Percentiles rank a stretch among this genome's conserved stretches.
phyloP scores from a whole-genome alignment of 176 grass and related monocot species.

The Eremochloa ophiuroides region DNA sequence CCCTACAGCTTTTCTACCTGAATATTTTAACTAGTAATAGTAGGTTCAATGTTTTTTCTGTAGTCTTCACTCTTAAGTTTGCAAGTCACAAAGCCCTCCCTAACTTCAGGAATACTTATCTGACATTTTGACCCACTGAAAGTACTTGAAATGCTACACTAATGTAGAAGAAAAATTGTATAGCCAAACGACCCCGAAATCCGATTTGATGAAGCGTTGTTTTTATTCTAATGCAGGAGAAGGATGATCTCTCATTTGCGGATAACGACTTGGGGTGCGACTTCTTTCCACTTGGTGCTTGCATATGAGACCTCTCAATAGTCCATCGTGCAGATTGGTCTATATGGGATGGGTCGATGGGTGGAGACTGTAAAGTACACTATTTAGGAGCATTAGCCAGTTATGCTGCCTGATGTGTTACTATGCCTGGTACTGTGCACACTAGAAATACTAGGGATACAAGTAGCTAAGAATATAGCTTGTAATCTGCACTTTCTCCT shows the following conservation, averaged over 20 bases:
- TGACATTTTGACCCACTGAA: neutral
- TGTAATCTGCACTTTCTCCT: conserved; percentile 27
- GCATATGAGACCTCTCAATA: conserved; percentile 57
- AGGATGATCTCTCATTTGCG: conserved; percentile 53
- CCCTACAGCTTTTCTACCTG: neutral
- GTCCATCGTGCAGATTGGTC: neutral
- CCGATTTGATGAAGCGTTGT: neutral
- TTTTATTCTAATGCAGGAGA: conserved; percentile 53
- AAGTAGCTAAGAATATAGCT: conserved; percentile 24
- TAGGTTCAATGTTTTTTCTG: neutral
- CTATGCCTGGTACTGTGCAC: conserved; percentile 12
- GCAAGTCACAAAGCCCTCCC: neutral
- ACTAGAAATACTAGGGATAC: conserved; percentile 22
- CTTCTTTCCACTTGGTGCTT: conserved; percentile 77
- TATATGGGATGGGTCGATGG: neutral
- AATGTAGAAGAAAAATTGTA: neutral
- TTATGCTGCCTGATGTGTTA: conserved; percentile 14
- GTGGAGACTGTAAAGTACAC: conserved; percentile 13
- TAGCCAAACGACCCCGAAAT: neutral
- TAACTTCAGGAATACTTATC: neutral
- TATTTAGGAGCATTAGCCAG: neutral
- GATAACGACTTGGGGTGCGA: conserved; percentile 75
- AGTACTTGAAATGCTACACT: neutral
- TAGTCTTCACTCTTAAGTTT: neutral
- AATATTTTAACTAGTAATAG: neutral